A percentile compares a stretch with the other conserved stretches of the same genome.
These are phyloP conservation scores for Xylona heveae DNA, from an alignment of 495 filamentous ascomycete species.

Conservation along the genomic window DNA sequence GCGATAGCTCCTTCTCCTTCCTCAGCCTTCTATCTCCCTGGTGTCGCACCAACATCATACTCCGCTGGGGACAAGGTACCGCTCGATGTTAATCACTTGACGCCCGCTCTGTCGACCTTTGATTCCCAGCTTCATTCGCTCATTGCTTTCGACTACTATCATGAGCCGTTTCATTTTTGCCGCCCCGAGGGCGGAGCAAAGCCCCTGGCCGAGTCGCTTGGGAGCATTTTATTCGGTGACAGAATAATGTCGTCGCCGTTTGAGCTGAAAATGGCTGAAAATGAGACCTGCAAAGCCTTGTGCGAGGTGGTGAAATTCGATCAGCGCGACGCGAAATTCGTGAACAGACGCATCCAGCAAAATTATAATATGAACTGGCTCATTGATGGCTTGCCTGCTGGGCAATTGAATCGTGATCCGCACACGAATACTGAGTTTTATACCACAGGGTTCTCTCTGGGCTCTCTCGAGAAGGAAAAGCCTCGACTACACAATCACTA, in stretches of 20 bases:
- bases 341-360: conserved; percentile 60
- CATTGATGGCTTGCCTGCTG: conserved; percentile 81
- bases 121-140: conserved; percentile 75
- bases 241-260: conserved; percentile 85
- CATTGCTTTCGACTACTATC: conserved; percentile 89
- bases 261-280: conserved; percentile 59
- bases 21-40: conserved; percentile 31
- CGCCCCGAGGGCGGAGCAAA: conserved; percentile 49
- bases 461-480: conserved; percentile 32
- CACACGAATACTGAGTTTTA: conserved; percentile 57
- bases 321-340: conserved; percentile 46
- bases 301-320: conserved; percentile 48
- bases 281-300: conserved; percentile 67
- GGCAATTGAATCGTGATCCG: conserved; percentile 52
- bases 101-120: conserved; percentile 50
- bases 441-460: conserved; percentile 72
- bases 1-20: neutral
- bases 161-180: conserved; percentile 71
- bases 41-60: conserved; percentile 89
- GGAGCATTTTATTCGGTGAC: conserved; percentile 92
- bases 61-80: conserved; percentile 53
- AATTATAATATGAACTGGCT: conserved; percentile 88
- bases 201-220: conserved; percentile 67
- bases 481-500: conserved; percentile 75
- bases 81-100: conserved; percentile 79